Evolutionary conservation across 2,329 filamentous ascomycete genomes (phyloP).

Genomic region (Botrytis cinerea): DNA sequence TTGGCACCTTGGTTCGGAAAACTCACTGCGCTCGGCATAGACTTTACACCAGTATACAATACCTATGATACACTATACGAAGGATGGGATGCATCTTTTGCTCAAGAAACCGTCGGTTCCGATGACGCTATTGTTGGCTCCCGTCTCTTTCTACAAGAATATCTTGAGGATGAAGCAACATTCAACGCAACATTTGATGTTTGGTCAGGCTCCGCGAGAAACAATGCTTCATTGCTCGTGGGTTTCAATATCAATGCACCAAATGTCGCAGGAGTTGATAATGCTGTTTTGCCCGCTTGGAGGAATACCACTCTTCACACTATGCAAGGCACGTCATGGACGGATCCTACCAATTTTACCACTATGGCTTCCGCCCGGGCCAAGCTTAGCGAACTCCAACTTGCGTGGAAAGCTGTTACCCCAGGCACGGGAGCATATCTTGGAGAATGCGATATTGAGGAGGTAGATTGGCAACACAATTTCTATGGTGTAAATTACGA

Average conservation of each 20-base stretch:
- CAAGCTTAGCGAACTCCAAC: slow-evolving; percentile 26
- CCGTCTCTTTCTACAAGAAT: slow-evolving; percentile 46
- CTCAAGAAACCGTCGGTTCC: slow-evolving; percentile 42
- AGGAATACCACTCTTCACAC: slow-evolving; percentile 27
- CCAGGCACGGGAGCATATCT: slow-evolving; percentile 26
- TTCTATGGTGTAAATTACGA: slow-evolving; percentile 46
- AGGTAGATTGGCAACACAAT: slow-evolving; percentile 26
- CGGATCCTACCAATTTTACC: slow-evolving; percentile 1
- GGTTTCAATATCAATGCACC: slow-evolving; percentile 20
- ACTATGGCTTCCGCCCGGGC: slow-evolving; percentile 19
- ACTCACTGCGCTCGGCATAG: slow-evolving; percentile 36
- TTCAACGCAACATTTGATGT: slow-evolving; percentile 39
- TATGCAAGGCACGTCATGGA: slow-evolving; percentile 27
- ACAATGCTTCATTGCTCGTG: background rate
- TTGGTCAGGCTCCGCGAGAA: slow-evolving; percentile 31
- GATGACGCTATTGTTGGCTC: slow-evolving; percentile 42
- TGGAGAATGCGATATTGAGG: slow-evolving; percentile 25
- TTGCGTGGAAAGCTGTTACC: slow-evolving; percentile 27
- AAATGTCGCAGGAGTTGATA: slow-evolving; percentile 26
- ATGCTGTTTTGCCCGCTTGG: slow-evolving; percentile 43
- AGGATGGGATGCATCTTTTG: slow-evolving; percentile 46
- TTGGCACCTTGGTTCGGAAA: slow-evolving; percentile 46
- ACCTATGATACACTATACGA: slow-evolving; percentile 27
- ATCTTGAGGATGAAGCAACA: slow-evolving; percentile 40
- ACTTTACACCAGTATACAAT: slow-evolving; percentile 39